Evolutionary conservation across 768 basidiomycete genomes (phyloP).

Genomic region (Rhizopogon salebrosus): DNA sequence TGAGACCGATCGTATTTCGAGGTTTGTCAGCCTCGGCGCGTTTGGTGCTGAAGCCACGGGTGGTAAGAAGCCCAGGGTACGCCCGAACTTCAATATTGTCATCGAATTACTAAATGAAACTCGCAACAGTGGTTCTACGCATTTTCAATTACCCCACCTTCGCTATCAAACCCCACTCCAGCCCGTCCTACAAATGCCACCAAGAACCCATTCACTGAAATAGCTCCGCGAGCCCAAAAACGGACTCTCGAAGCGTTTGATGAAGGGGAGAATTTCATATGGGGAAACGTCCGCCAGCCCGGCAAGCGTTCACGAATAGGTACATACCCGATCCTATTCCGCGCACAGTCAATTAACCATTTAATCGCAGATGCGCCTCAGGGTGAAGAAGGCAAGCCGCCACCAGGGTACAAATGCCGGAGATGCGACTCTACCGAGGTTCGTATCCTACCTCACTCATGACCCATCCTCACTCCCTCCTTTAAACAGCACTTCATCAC

Average conservation of each 20-base stretch:
- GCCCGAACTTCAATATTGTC: conserved; percentile 18
- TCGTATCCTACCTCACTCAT: conserved; percentile 11
- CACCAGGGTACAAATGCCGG: conserved; percentile 70
- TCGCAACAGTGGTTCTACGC: conserved; percentile 90
- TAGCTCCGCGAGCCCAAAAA: conserved; percentile 38
- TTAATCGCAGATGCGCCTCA: conserved; percentile 15
- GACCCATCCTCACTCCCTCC: conserved; percentile 3
- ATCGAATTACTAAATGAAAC: background rate
- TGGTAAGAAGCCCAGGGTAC: conserved; percentile 80
- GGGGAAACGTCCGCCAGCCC: conserved; percentile 55
- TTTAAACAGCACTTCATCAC: conserved; percentile 63
- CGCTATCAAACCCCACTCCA: conserved; percentile 28
- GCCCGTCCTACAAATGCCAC: conserved; percentile 59
- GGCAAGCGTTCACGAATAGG: conserved; percentile 55
- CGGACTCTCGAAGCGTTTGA: conserved; percentile 43
- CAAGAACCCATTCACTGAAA: conserved; percentile 61
- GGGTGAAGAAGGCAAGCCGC: conserved; percentile 52
- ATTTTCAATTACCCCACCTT: conserved; percentile 70
- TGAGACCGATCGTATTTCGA: conserved; percentile 57
- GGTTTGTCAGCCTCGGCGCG: conserved; percentile 82
- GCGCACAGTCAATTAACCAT: background rate
- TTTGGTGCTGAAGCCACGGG: conserved; percentile 62
- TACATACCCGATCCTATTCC: conserved; percentile 22
- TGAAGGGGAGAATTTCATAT: conserved; percentile 61
- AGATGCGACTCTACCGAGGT: conserved; percentile 76